Evolutionary conservation across 148 eudicot genomes (phyloP), one percentile per base, ranked within the genome.

Genomic region (Nepenthes gracilis): DNA sequence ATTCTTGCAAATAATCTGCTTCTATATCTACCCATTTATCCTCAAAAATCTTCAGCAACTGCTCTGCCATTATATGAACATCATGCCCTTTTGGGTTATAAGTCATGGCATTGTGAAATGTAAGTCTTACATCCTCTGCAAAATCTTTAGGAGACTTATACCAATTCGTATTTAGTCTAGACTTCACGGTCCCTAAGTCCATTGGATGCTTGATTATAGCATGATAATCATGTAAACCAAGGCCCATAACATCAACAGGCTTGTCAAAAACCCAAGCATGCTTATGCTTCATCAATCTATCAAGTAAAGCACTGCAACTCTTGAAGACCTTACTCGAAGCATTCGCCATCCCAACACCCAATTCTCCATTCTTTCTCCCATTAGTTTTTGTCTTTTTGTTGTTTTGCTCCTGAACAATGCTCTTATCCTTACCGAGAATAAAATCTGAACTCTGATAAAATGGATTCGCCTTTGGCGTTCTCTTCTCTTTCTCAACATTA

Each of bases 171-270:
- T 63, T 64, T 32, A 93, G 77, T 84, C 85, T 81, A 47, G 88
- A 66, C 63, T 86, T 93, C 67, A 93, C 88, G 14, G 99, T 89
- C 36, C 96, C 99, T 75, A 93, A 82, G 74, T 93, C 99, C 96
- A 93, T 93, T 1, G 99, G 96, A 59, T 79, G 70, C 64, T 88
- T 84, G 55, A 89, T 86, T 55, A 89, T 78, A 2, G 77, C 83
- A 45, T 78, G 79, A 67, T 88, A 93, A 64, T 93, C 99, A 72
- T 81, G 96, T 77, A 93, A 69, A 65, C 92, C 89, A 66, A 93
- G 89, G 43, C 75, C 85, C 50, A 68, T 72, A 8, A 81, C 78
- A 74, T 89, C 90, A 64, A 93, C 99, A 1, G 96, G 99, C n/a
- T 49, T 75, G 61, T 81, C 79, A 48, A 93, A 93, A 35, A 89